phyloP scores from a whole-genome alignment of 225 moss, liverwort and hornwort genomes.

The Anthoceros angustus region DNA sequence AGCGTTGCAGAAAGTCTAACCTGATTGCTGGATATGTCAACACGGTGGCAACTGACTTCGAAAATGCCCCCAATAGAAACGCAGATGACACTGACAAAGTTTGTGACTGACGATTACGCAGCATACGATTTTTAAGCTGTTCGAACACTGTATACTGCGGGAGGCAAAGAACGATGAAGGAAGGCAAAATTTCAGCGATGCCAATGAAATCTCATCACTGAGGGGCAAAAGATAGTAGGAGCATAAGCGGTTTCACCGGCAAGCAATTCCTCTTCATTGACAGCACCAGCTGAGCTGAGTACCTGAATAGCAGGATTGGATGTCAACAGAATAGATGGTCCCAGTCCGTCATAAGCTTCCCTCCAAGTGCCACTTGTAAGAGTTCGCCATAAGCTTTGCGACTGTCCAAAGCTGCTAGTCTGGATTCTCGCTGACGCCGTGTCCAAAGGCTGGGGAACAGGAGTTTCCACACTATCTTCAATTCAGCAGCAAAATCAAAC shows the following conservation, averaged over 20 bases:
- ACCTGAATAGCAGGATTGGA: constrained; percentile 99
- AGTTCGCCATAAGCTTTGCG: constrained; percentile 50
- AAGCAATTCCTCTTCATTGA: not conserved
- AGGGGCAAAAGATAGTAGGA: no score
- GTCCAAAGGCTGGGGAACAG: constrained; percentile 58
- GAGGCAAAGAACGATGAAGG: constrained; percentile 5
- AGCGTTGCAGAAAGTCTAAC: constrained; percentile 18
- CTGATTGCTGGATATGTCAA: constrained; percentile 94
- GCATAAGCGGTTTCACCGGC: no score
- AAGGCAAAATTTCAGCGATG: no score
- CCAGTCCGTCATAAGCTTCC: constrained; percentile 74
- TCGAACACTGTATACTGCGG: constrained; percentile 98
- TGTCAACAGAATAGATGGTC: constrained; percentile 64
- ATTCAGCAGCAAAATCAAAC: no score
- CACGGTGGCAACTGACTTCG: constrained; percentile 75
- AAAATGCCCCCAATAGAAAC: constrained; percentile 65
- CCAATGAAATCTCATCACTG: no score
- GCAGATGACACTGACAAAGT: constrained; percentile 64
- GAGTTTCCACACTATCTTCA: not conserved
- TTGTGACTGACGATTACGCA: constrained; percentile 11
- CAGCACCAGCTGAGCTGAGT: not conserved
- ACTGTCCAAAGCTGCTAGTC: constrained; percentile 81
- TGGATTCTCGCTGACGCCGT: constrained; percentile 90
- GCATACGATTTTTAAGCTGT: constrained; percentile 73
- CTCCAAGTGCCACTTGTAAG: constrained; percentile 44